Base-by-base conservation (phyloP, 2,329 filamentous ascomycete species). In the Apiospora malaysiana region DNA sequence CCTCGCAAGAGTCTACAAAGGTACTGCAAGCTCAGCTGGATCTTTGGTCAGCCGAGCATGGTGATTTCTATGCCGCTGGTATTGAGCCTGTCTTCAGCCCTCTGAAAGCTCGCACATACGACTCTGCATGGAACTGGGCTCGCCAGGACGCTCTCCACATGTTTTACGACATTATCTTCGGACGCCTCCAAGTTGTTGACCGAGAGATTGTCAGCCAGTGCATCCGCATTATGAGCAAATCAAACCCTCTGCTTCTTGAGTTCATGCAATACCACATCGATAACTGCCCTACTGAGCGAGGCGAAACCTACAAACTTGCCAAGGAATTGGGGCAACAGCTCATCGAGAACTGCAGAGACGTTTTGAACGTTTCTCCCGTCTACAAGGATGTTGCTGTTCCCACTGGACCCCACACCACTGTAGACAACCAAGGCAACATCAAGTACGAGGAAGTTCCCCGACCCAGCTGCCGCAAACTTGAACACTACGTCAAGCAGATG, bases 221-320 rank as follows among this genome's bases (percentile, higher is more conserved):
- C 84, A 98, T 99, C 79, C 93, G 94, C 76, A 96, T 99, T 84
- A 99, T 99, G 96, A 99, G 98, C 86, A 93, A 96, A 73, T 97
- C 96, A 45, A 99, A 98, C 81, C 96, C 96, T 2, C 92, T 94
- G 46, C 90, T 99, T 1, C 89, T 99, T 71, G 95, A 99, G 77
- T 99, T 98, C 83, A 99, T 99, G 96, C 96, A 99, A 81, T 98
- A 99, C 78, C 96, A 99, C 85, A 99, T 99, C 79, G 96, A 99
- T 79, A 96, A 98, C 85, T 98, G 95, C 85, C 96, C 96, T 0
- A 95, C 95, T 0, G 95, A 99, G 79, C 92, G 95, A 68, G 96
- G 96, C 71, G 96, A 99, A 85, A 99, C 96, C 1, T 99, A 99
- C 84, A 90, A 96, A 84, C 91, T 99, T n/a, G 96, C 96, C 59